phyloP scores from a whole-genome alignment of 1,284 basidiomycete species.

The Leccinum griseonigrum region DNA sequence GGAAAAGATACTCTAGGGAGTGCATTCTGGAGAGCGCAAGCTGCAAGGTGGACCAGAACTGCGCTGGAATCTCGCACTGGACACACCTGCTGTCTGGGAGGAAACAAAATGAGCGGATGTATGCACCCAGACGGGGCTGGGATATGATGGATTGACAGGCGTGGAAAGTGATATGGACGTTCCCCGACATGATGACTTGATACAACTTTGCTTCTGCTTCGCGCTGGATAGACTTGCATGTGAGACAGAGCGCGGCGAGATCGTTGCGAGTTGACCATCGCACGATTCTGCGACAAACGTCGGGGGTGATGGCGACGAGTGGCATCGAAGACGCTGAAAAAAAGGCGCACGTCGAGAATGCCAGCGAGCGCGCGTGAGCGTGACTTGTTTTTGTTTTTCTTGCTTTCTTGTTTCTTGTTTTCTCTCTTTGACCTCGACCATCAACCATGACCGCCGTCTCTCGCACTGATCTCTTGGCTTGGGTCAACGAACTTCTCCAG shows the following conservation, averaged over 20 bases:
- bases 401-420: not conserved
- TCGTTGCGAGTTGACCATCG: slow-evolving; percentile 29
- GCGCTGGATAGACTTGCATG: slow-evolving; percentile 26
- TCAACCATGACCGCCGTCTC: slow-evolving; percentile 40
- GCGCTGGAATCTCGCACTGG: slow-evolving; percentile 23
- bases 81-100: slow-evolving; percentile 20
- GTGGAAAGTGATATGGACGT: slow-evolving; percentile 22
- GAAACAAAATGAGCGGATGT: slow-evolving; percentile 28
- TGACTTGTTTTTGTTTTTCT: not conserved
- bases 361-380: not conserved
- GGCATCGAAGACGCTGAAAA: slow-evolving; percentile 16
- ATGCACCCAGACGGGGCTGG: slow-evolving; percentile 25
- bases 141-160: slow-evolving; percentile 29
- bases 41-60: slow-evolving; percentile 16
- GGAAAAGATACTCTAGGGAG: slow-evolving; percentile 25
- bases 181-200: slow-evolving; percentile 25
- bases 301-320: slow-evolving; percentile 18
- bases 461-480: slow-evolving; percentile 85
- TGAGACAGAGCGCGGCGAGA: slow-evolving; percentile 27
- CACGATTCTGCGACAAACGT: slow-evolving; percentile 26
- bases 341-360: not conserved
- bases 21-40: slow-evolving; percentile 29
- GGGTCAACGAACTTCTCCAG: slow-evolving; percentile 93
- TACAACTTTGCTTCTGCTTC: slow-evolving; percentile 31
- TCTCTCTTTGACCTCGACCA: slow-evolving; percentile 4